Evolutionary conservation across 495 filamentous ascomycete species (phyloP), one percentile per base, ranked within the genome.

Genomic region (Chaetomidium leptoderma): DNA sequence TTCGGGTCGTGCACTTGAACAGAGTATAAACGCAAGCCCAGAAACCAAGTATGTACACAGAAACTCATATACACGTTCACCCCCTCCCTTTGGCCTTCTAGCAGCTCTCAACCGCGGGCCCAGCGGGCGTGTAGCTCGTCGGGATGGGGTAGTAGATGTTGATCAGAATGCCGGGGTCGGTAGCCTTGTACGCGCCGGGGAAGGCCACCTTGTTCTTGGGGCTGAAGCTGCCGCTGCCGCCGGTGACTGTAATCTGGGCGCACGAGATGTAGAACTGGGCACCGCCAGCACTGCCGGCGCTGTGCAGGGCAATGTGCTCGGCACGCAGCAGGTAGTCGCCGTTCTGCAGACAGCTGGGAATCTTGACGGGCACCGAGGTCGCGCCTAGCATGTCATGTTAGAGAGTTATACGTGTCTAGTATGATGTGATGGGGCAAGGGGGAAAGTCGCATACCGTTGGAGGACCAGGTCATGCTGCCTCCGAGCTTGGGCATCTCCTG

Each of bases 241-340:
- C 76, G 46, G 52, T 66, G 57, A 78, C 74, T 44, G 52, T 63
- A 10, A 77, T 58, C 66, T 78, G 76, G 5, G 76, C 75, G 54
- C 76, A 78, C 45, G 70, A 73, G 59, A 83, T 69, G 60, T 83
- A 83, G 61, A 81, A 80, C 68, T 83, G 81, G 1, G 82, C 79
- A 21, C 79, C 79, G 24, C 71, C 72, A 17, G 63, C 63, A 6
- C 62, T 43, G 42, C 62, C 58, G 14, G 80, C 81, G 36, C 62
- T 63, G 61, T 83, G 79, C 13, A 81, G 72, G 3, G 74, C 80
- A 36, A 85, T 77, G 58, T 83, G 80, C 70, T 85, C 83, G 23
- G 78, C 76, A 9, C 82, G 76, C 43, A 85, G 68, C 17, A 86
- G 77, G 67, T 86, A 86, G 44, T 83, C 76, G 50, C 82, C 82